Evolutionary conservation across 192 early-diverging fungal genomes (phyloP).

Genomic region (Backusella tarrabulga): DNA sequence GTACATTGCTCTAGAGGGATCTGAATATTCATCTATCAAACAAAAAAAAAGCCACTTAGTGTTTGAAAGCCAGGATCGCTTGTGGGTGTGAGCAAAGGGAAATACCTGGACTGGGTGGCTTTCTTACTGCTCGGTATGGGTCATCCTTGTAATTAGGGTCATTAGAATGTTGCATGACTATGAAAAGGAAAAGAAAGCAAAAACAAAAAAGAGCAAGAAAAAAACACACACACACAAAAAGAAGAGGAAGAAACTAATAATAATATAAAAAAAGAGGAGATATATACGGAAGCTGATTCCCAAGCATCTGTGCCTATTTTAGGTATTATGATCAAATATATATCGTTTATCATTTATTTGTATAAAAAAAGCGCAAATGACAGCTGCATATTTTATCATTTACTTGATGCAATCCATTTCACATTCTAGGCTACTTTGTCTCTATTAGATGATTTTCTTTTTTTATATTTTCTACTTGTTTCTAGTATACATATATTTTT

Average conservation of each 20-base stretch:
- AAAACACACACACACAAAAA: not conserved
- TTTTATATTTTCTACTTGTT: not conserved
- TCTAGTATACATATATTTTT: not conserved
- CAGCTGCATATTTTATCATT: not conserved
- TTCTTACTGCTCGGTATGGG: slow-evolving; percentile 20
- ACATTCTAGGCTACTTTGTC: not conserved
- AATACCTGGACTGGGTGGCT: slow-evolving; percentile 26
- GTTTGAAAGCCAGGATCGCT: not conserved
- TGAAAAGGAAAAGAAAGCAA: not conserved
- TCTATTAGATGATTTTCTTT: not conserved
- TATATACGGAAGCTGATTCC: not conserved
- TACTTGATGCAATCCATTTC: not conserved
- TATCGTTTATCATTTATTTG: not conserved
- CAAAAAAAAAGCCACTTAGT: not conserved
- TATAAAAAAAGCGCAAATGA: not conserved
- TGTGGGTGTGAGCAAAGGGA: not conserved
- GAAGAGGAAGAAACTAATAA: not conserved
- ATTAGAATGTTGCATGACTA: not conserved
- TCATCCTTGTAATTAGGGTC: not conserved
- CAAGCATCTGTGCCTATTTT: not conserved
- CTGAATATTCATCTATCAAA: slow-evolving; percentile 1
- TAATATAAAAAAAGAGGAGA: not conserved
- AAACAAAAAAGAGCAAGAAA: not conserved
- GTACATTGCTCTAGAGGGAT: slow-evolving; percentile 4
- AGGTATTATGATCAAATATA: not conserved